These are phyloP conservation scores for Eimeria praecox DNA, from an alignment of 169 alveolate genomes.

Conservation along the genomic window DNA sequence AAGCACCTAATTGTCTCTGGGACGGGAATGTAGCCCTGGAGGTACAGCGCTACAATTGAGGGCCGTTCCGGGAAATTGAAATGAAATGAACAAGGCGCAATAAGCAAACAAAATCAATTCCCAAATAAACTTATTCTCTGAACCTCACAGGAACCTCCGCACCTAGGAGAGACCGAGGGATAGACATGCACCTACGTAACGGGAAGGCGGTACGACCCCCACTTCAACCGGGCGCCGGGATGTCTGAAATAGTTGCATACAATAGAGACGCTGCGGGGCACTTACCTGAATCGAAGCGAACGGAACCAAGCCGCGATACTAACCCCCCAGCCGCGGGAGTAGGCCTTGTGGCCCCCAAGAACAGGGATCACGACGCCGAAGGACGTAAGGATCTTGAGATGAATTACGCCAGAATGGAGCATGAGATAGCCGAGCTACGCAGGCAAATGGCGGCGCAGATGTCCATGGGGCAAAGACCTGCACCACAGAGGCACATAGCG, in stretches of 20 bases:
- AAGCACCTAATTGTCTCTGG: too few relatives aligned
- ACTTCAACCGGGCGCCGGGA: not conserved
- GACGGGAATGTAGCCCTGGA: too few relatives aligned
- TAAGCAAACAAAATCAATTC: too few relatives aligned
- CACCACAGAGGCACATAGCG: not conserved
- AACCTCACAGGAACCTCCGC: constrained; percentile 16
- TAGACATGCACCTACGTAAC: constrained; percentile 29
- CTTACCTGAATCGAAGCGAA: not conserved
- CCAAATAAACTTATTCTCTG: too few relatives aligned
- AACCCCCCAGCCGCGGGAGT: not conserved
- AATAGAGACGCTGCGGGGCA: not conserved
- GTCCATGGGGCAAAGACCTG: not conserved
- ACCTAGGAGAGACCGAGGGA: not conserved
- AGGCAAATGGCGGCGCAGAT: not conserved
- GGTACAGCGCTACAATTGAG: too few relatives aligned
- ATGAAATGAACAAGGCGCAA: too few relatives aligned
- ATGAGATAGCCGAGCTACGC: not conserved
- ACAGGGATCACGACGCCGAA: not conserved
- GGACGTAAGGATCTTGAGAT: not conserved
- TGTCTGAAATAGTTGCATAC: not conserved
- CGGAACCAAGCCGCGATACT: too few relatives aligned
- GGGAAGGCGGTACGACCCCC: constrained; percentile 25
- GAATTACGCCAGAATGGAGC: not conserved
- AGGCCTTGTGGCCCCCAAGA: too few relatives aligned
- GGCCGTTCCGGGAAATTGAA: too few relatives aligned